phyloP scores from a whole-genome alignment of 352 stramenopile genomes.

The Pythium folliculosum region DNA sequence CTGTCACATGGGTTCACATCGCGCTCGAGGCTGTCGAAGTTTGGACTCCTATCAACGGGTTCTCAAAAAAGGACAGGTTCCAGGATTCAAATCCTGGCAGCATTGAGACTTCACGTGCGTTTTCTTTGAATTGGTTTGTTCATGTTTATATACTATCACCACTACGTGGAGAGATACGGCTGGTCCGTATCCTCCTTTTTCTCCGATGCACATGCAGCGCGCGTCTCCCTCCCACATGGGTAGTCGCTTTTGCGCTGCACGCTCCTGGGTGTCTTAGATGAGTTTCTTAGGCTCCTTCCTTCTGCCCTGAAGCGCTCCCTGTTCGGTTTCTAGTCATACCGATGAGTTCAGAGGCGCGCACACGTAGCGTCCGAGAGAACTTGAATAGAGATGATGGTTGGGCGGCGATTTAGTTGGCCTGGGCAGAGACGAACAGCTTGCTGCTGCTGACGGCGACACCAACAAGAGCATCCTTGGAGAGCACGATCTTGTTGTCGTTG shows the following conservation, averaged over 20 bases:
- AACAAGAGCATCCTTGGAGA: constrained; percentile 77
- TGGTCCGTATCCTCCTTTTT: background rate
- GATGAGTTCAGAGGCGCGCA: background rate
- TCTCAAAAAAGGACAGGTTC: no score
- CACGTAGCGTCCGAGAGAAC: background rate
- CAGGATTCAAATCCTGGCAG: no score
- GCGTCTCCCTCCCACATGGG: constrained; percentile 9
- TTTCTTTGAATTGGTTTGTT: background rate
- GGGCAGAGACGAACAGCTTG: constrained; percentile 52
- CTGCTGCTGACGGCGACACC: constrained; percentile 62
- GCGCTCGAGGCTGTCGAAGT: no score
- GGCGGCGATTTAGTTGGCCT: constrained; percentile 22
- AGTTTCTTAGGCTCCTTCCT: background rate
- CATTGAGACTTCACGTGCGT: no score
- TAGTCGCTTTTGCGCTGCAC: background rate
- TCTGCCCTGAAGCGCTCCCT: background rate
- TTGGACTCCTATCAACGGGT: no score
- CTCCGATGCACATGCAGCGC: background rate
- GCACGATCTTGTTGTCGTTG: constrained; percentile 68
- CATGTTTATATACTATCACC: background rate
- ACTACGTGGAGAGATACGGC: background rate
- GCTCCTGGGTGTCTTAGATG: background rate
- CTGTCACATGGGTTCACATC: no score
- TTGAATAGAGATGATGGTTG: background rate
- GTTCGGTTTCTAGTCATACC: no score